These are phyloP conservation scores for Xylaria sp. DNA, from an alignment of 2,329 filamentous ascomycete genomes.

Conservation along the genomic window DNA sequence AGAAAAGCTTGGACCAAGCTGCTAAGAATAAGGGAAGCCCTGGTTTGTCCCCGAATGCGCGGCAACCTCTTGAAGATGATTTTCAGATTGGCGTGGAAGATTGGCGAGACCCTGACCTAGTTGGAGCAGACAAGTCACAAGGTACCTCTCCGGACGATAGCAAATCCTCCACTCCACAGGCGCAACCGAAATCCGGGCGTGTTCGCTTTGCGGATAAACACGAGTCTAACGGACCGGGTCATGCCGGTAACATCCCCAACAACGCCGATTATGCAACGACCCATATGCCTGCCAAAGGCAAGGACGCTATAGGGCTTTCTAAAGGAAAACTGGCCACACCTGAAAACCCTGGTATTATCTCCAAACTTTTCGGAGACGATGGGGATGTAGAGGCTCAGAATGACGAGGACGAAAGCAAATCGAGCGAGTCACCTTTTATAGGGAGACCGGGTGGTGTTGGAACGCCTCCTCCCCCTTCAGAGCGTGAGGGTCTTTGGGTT, in stretches of 20 bases:
- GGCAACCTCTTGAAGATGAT: constrained; percentile 60
- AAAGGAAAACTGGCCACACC: constrained; percentile 45
- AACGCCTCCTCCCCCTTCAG: constrained; percentile 52
- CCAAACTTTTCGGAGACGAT: constrained; percentile 63
- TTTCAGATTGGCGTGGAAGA: constrained; percentile 89
- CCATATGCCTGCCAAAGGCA: constrained; percentile 49
- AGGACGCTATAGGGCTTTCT: constrained; percentile 45
- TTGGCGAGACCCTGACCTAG: constrained; percentile 82
- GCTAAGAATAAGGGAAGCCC: constrained; percentile 48
- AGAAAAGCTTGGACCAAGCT: constrained; percentile 56
- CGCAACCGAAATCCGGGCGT: constrained; percentile 40
- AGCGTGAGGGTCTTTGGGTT: constrained; percentile 90
- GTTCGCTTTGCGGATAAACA: constrained; percentile 35
- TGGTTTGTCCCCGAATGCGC: constrained; percentile 38
- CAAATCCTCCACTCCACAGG: constrained; percentile 46
- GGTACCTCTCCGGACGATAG: constrained; percentile 41
- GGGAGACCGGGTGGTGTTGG: constrained; percentile 45
- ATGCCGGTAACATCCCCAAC: constrained; percentile 76
- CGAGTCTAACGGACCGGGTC: constrained; percentile 59
- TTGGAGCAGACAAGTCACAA: constrained; percentile 55
- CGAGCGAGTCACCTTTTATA: constrained; percentile 42
- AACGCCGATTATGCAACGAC: constrained; percentile 75
- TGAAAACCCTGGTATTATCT: constrained; percentile 54
- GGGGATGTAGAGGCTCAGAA: constrained; percentile 50
- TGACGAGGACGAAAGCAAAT: constrained; percentile 49